Conservation (phyloP, 331 rosid genomes). For the Dryas integrifolia region DNA sequence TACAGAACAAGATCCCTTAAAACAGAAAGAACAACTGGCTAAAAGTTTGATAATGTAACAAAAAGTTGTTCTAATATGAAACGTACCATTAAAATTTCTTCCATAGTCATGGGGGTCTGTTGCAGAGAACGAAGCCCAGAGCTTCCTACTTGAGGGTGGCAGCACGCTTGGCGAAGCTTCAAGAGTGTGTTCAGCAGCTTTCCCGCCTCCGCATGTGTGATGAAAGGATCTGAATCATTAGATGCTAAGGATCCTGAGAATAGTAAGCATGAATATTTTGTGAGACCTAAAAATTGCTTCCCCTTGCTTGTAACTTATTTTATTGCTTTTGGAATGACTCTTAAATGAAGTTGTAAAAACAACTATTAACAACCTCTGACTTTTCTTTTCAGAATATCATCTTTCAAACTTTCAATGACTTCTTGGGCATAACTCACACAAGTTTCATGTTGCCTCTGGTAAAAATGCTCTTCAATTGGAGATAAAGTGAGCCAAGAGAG, state of each 20-base stretch:
- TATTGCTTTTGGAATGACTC: constrained; percentile 28
- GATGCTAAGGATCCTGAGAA: constrained; percentile 49
- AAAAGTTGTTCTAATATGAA: constrained; percentile 17
- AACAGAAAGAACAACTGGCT: constrained; percentile 16
- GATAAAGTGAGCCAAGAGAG: constrained; percentile 86
- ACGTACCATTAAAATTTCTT: constrained; percentile 81
- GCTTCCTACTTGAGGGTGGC: constrained; percentile 99
- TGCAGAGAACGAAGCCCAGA: constrained; percentile 93
- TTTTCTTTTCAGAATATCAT: constrained; percentile 59
- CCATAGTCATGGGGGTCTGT: constrained; percentile 98
- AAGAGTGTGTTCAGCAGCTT: constrained; percentile 79
- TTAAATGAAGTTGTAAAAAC: constrained; percentile 27
- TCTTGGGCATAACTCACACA: constrained; percentile 84
- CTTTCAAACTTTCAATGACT: constrained; percentile 72
- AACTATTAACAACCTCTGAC: constrained; percentile 53
- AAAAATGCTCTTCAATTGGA: constrained; percentile 88
- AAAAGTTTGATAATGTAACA: constrained; percentile 15
- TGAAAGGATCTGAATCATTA: constrained; percentile 52
- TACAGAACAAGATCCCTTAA: constrained; percentile 36
- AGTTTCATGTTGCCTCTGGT: constrained; percentile 93
- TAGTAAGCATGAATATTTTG: constrained; percentile 30
- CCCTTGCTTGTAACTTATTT: constrained; percentile 12
- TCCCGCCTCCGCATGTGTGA: constrained; percentile 84
- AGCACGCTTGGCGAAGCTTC: constrained; percentile 97
- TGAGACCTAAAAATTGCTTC: constrained; percentile 29